Percentiles rank a stretch among this genome's conserved stretches.
phyloP scores from a whole-genome alignment of 768 basidiomycete genomes.

The Trametes meyenii region DNA sequence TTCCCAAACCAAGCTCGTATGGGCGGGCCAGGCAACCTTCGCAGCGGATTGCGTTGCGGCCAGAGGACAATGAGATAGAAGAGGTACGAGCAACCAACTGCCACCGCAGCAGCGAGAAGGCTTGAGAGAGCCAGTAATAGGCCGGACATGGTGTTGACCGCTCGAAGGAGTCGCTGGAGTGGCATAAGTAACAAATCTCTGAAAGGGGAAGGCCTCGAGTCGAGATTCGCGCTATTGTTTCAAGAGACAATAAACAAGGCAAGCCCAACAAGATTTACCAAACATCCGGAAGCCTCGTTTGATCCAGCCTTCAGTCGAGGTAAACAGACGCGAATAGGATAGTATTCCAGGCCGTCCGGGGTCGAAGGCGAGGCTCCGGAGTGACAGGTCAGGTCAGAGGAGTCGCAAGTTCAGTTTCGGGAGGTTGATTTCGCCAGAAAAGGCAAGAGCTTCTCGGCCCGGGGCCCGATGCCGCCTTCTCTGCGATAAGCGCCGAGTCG shows the following conservation, averaged over 20 bases:
- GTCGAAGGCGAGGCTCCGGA: neutral
- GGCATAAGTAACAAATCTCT: slow-evolving; percentile 8
- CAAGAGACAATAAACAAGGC: slow-evolving; percentile 15
- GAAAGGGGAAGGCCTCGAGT: neutral
- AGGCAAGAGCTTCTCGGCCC: slow-evolving; percentile 11
- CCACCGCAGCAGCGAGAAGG: slow-evolving; percentile 10
- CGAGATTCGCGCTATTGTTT: slow-evolving; percentile 13
- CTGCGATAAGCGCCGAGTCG: neutral
- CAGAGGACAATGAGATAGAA: slow-evolving; percentile 33
- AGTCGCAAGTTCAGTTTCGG: neutral
- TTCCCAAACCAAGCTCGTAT: slow-evolving; percentile 49
- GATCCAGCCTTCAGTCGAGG: neutral
- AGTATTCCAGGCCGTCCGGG: neutral
- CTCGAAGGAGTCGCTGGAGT: neutral
- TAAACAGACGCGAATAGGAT: neutral
- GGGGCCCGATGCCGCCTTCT: neutral
- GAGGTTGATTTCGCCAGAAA: neutral
- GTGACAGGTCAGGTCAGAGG: neutral
- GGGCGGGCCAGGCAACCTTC: slow-evolving; percentile 63
- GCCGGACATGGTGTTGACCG: neutral
- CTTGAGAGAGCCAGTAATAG: neutral
- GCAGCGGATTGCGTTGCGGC: slow-evolving; percentile 47
- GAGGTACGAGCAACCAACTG: slow-evolving; percentile 21
- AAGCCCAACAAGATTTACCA: slow-evolving; percentile 6
- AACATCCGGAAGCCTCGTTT: neutral